Conservation (phyloP, 768 basidiomycete genomes). For the Kwoniella bestiolae region DNA sequence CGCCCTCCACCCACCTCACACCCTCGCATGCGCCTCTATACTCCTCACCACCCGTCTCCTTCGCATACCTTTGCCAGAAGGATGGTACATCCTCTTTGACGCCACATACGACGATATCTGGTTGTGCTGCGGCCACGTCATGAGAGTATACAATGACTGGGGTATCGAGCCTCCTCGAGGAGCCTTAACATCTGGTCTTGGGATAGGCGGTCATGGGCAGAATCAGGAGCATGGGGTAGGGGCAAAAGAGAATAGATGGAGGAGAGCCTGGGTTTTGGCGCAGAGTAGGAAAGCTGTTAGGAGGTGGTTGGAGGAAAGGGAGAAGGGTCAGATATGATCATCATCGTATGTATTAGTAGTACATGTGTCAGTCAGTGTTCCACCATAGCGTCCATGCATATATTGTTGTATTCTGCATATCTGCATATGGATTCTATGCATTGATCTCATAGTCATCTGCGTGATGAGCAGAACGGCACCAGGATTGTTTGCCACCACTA, state of each 20-base stretch:
- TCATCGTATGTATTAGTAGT: neutral
- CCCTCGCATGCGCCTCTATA: conserved; percentile 87
- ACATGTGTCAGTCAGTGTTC: neutral
- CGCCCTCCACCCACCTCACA: conserved; percentile 82
- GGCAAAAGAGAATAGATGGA: conserved; percentile 60
- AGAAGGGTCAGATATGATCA: neutral
- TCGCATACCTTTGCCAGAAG: conserved; percentile 71
- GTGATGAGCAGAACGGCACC: too few species aligned
- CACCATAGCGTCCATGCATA: neutral
- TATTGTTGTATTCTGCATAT: neutral
- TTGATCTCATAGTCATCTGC: too few species aligned
- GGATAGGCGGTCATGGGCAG: conserved; percentile 60
- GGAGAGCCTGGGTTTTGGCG: conserved; percentile 60
- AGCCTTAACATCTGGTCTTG: neutral
- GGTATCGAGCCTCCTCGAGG: conserved; percentile 16
- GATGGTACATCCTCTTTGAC: conserved; percentile 96
- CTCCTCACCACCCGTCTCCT: conserved; percentile 75
- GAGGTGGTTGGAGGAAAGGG: conserved; percentile 73
- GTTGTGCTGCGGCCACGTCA: conserved; percentile 80
- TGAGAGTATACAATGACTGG: conserved; percentile 68
- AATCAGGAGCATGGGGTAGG: too few species aligned
- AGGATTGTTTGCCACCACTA: neutral
- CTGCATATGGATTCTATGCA: too few species aligned
- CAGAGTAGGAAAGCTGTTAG: conserved; percentile 78
- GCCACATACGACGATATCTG: conserved; percentile 86